Evolutionary conservation across 768 basidiomycete genomes (phyloP).

Genomic region (Gyrodon lividus): DNA sequence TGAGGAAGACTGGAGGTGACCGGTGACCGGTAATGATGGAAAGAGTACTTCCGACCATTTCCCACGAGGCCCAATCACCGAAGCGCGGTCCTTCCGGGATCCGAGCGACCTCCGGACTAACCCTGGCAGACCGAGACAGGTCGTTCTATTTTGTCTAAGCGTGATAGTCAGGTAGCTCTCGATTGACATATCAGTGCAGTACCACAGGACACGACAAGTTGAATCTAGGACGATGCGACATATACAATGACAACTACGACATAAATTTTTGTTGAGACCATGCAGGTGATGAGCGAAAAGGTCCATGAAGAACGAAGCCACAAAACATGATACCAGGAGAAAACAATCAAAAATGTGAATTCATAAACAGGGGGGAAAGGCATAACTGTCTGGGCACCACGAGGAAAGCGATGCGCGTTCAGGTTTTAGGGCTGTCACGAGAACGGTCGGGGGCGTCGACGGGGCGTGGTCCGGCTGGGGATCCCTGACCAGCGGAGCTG

Average conservation of each 20-base stretch:
- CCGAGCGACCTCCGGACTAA: too few relatives aligned
- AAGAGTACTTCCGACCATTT: too few relatives aligned
- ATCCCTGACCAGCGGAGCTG: conserved; percentile 53
- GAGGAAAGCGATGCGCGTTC: conserved; percentile 3
- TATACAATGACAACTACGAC: conserved; percentile 12
- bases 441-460: conserved; percentile 27
- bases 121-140: too few relatives aligned
- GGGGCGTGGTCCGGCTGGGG: conserved; percentile 43
- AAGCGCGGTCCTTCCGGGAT: too few relatives aligned
- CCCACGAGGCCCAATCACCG: too few relatives aligned
- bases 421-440: conserved; percentile 28
- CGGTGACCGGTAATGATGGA: too few relatives aligned
- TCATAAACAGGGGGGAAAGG: conserved; percentile 1
- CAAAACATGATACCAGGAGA: conserved; percentile 16
- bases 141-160: too few relatives aligned
- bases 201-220: not conserved
- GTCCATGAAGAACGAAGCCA: conserved; percentile 13
- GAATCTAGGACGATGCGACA: not conserved
- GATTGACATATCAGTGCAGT: too few relatives aligned
- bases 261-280: conserved; percentile 9
- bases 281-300: conserved; percentile 17
- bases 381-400: conserved; percentile 9
- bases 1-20: not conserved
- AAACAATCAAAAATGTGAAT: conserved; percentile 12
- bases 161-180: too few relatives aligned